phyloP scores from a whole-genome alignment of 805 yeast genomes.

The Tetrapisispora fleetii region DNA sequence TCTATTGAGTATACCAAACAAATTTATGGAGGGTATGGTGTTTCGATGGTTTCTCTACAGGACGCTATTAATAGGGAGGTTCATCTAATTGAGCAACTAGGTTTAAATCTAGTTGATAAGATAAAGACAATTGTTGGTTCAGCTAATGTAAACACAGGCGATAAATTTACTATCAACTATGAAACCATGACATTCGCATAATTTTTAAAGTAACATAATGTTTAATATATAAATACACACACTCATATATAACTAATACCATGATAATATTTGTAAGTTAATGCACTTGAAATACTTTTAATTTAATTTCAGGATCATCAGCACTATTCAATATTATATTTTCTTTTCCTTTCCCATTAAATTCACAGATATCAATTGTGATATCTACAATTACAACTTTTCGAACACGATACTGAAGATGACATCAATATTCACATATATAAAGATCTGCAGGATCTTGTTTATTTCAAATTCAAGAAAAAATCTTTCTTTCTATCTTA shows the following conservation, averaged over 20 bases:
- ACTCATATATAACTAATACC: no score
- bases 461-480: no score
- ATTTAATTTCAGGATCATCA: no score
- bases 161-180: slow-evolving; percentile 30
- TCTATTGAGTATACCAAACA: slow-evolving; percentile 4
- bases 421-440: no score
- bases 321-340: no score
- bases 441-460: no score
- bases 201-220: not conserved
- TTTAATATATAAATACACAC: not conserved
- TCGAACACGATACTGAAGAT: no score
- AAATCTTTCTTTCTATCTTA: no score
- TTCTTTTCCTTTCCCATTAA: no score
- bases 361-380: not conserved
- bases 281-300: no score
- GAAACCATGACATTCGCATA: slow-evolving; percentile 26
- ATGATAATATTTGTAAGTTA: no score
- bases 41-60: slow-evolving; percentile 4
- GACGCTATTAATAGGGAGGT: slow-evolving; percentile 11
- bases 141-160: slow-evolving; percentile 30
- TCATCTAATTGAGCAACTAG: slow-evolving; percentile 6
- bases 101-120: slow-evolving; percentile 18
- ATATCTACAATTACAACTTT: not conserved
- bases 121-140: slow-evolving; percentile 30
- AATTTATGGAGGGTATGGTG: slow-evolving; percentile 8